Evolutionary conservation across 495 filamentous ascomycete species (phyloP).

Genomic region (Pseudoneurospora amorphoporcata): DNA sequence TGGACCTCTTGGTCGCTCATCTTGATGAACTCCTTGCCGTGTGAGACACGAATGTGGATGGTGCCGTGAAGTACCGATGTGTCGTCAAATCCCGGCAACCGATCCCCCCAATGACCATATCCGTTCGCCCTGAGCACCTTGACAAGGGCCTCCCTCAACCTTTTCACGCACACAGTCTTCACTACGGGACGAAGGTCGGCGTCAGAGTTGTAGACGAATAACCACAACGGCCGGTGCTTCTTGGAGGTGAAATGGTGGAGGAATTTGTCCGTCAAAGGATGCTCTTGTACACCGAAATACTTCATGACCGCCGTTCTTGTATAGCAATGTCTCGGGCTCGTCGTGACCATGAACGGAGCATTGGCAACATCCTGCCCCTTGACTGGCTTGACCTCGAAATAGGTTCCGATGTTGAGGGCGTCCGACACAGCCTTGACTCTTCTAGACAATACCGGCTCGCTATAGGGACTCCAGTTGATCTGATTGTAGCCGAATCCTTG

Average conservation of each 20-base stretch:
- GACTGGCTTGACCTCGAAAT: background rate
- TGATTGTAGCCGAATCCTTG: background rate
- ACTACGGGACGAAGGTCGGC: constrained; percentile 38
- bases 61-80: constrained; percentile 18
- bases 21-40: constrained; percentile 11
- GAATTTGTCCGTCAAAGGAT: constrained; percentile 23
- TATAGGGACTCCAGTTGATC: background rate
- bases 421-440: background rate
- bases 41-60: constrained; percentile 8
- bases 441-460: background rate
- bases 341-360: background rate
- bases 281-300: constrained; percentile 22
- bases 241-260: constrained; percentile 19
- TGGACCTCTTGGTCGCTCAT: background rate
- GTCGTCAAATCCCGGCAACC: background rate
- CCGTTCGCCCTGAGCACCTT: constrained; percentile 46
- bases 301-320: constrained; percentile 4
- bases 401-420: background rate
- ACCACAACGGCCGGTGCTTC: constrained; percentile 40
- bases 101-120: constrained; percentile 43
- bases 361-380: background rate
- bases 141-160: constrained; percentile 42
- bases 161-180: constrained; percentile 39
- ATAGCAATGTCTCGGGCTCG: background rate
- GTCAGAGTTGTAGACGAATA: constrained; percentile 21